Evolutionary conservation across 2,329 filamentous ascomycete genomes (phyloP), one percentile per base, ranked within the genome.

Genomic region (Huntiella bhutanensis): DNA sequence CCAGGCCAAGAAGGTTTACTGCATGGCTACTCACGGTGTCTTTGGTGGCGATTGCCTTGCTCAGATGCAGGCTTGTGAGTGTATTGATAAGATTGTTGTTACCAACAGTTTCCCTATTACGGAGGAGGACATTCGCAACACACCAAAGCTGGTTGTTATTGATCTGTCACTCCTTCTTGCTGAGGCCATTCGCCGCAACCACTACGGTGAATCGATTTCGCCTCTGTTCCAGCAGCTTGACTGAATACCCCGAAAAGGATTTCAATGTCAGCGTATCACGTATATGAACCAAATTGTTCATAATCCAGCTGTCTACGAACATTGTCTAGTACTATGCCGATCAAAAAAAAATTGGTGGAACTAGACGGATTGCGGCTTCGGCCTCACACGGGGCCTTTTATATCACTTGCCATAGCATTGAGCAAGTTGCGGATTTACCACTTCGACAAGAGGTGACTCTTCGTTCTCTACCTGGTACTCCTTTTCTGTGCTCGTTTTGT

Each of bases 101-200:
- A 98, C 91, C 33, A 96, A 98, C 65, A 92, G 87, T 47, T 96
- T 96, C 61, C 91, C 91, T 2, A 92, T 98, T 53, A 73, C 78
- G 16, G 76, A 80, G 48, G 76, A 82, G 53, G 79, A 81, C 61
- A 70, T 75, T 33, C 74, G 69, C 54, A 74, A 72, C 49, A 78
- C 76, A 45, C 79, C 72, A 64, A 98, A 98, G 68, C 70, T 98
- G 55, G 77, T 92, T 48, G 73, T 95, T 33, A 74, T 98, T 49
- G 87, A 95, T 57, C 72, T 98, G 12, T 92, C 87, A 19, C 82
- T 80, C 58, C 68, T 98, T 44, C 68, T 98, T 36, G 76, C 86
- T 4, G 91, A 98, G 63, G 86, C 87, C 43, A 96, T 98, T 55
- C 75, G 91, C 55, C 77, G 91, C 56, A 96, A 96, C 60, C 88